Base-by-base conservation (phyloP, 305 asterid genomes). In the Fraxinus velutina region DNA sequence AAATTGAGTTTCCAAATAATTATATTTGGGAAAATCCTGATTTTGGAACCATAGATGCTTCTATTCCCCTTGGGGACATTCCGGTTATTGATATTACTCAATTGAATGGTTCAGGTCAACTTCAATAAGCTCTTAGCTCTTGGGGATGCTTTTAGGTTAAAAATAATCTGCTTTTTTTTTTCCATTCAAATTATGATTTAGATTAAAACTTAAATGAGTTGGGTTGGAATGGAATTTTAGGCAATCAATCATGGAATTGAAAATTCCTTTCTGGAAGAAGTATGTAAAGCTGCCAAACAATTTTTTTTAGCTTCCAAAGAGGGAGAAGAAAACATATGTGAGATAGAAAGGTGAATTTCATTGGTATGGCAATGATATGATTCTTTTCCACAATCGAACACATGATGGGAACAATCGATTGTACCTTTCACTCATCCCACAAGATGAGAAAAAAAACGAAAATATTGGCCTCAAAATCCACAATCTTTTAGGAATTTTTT, bases 81-180 rank as follows among this genome's bases (percentile, higher is more conserved):
- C 90, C 92, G 30, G 77, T 73, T 0, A 75, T 91, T 19, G 93
- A 91, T 77, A 6, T 89, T 10, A 21, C 36, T 68, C 81, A 30
- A 3, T 81, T 90, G 42, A 57, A 2, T 37, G 60, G 86, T 6
- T 83, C 87, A 0, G 73, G 32, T 44, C 85, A 85, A 36, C 89
- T 91, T 75, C 86, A 80, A 5, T 78, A 83, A 6, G 89, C 93
- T 75, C 89, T 90, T 44, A 62, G 37, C 73, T 78, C 85, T 1
- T 89, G 91, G 83, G 91, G 95, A 33, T 89, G 89, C 88, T 84
- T 90, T 83, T 93, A 89, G 93, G 93, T 89, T 22, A 4, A 44
- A 2, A 10, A 44, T 10, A 44, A 44, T 44, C 52, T 44, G n/a
- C 52, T 10, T 44, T 34, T 34, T 34, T 42, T 8, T 71, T 30